A percentile compares a stretch with the other conserved stretches of the same genome.
Conservation (phyloP, 2,329 filamentous ascomycete species). For the Ascochyta lentis region DNA sequence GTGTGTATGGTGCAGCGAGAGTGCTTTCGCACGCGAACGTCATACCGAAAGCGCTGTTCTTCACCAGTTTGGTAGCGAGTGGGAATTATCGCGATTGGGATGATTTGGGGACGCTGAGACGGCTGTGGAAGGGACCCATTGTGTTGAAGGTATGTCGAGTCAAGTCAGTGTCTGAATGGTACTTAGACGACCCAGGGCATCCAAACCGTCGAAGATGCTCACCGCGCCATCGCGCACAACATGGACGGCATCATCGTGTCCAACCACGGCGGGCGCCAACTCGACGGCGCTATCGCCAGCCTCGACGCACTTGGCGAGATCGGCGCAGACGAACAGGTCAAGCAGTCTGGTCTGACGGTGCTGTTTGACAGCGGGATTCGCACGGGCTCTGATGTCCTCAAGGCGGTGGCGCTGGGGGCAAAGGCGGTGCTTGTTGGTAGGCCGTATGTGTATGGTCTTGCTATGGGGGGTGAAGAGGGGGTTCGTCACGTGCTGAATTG, state of each 20-base stretch:
- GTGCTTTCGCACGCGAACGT: slow-evolving; percentile 42
- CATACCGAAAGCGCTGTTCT: slow-evolving; percentile 48
- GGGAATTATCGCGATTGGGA: slow-evolving; percentile 46
- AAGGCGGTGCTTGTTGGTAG: slow-evolving; percentile 46
- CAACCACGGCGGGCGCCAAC: slow-evolving; percentile 49
- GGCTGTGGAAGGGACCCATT: slow-evolving; percentile 49
- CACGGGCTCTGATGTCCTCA: slow-evolving; percentile 46
- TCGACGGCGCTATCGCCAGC: slow-evolving; percentile 44
- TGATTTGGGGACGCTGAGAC: slow-evolving; percentile 40
- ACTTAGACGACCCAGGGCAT: slow-evolving; percentile 29
- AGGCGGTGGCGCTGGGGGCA: slow-evolving; percentile 47
- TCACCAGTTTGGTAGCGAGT: slow-evolving; percentile 44
- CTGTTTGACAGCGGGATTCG: slow-evolving; percentile 49
- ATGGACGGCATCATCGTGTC: slow-evolving; percentile 49
- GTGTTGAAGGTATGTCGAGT: slow-evolving; percentile 37
- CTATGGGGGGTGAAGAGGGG: slow-evolving; percentile 47
- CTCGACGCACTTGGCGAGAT: slow-evolving; percentile 48
- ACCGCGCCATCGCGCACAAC: slow-evolving; percentile 42
- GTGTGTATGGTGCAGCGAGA: slow-evolving; percentile 38
- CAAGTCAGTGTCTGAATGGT: too few relatives aligned
- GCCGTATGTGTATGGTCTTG: slow-evolving; percentile 48
- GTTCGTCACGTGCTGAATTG: slow-evolving; percentile 48
- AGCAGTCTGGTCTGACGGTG: slow-evolving; percentile 37
- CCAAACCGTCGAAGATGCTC: slow-evolving; percentile 48
- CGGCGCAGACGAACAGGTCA: slow-evolving; percentile 41